phyloP scores from a whole-genome alignment of 106 monocot species.

The Dendrobium officinale region DNA sequence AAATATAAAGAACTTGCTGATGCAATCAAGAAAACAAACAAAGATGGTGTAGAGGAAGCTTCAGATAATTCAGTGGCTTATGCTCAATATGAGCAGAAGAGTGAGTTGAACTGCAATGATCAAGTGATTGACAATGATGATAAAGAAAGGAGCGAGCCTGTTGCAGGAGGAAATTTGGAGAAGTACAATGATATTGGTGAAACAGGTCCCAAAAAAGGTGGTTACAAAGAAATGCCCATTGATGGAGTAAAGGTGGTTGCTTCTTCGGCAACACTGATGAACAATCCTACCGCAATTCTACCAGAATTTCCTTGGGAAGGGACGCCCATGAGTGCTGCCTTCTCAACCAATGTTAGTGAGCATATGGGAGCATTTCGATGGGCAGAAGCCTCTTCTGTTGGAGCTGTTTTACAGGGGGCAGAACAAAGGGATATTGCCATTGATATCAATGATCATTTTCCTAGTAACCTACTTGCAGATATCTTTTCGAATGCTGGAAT shows the following conservation, averaged over 20 bases:
- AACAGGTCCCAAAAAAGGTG: constrained; percentile 14
- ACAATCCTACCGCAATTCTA: constrained; percentile 22
- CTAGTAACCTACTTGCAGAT: constrained; percentile 77
- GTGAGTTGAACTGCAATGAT: constrained; percentile 8
- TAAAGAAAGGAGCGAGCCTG: constrained; percentile 13
- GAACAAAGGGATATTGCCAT: constrained; percentile 36
- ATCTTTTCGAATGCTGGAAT: constrained; percentile 62
- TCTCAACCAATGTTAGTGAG: constrained; percentile 8
- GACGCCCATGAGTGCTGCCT: constrained; percentile 9
- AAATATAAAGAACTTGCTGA: constrained; percentile 42
- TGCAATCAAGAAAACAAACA: constrained; percentile 20
- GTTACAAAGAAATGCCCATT: constrained; percentile 9
- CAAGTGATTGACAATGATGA: no score
- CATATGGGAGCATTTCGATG: constrained; percentile 18
- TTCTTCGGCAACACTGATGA: constrained; percentile 21
- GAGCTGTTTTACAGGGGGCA: constrained; percentile 25
- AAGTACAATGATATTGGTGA: constrained; percentile 15
- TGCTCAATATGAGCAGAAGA: not conserved
- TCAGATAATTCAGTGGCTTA: constrained; percentile 14
- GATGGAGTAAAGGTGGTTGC: constrained; percentile 21
- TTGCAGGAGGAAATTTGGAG: constrained; percentile 15
- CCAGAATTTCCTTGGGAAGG: constrained; percentile 33
- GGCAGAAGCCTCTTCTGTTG: constrained; percentile 5
- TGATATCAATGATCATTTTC: constrained; percentile 76
- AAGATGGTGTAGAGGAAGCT: constrained; percentile 12